Conservation (phyloP, 2,329 filamentous ascomycete species). For the Neofusicoccum kwambonambiense region DNA sequence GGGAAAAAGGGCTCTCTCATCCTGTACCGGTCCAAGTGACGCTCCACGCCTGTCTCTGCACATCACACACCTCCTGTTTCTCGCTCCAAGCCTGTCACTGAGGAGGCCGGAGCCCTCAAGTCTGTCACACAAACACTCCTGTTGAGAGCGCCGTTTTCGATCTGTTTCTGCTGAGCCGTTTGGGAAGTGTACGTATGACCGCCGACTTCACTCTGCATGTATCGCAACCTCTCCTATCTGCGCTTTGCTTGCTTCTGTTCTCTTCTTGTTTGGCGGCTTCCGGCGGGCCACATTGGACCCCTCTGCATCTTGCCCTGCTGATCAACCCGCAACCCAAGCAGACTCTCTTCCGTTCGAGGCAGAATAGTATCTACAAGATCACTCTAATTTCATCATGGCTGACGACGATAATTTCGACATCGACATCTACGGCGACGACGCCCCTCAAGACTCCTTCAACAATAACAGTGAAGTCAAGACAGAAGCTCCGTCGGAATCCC, state of each 20-base stretch:
- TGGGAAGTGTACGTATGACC: slow-evolving; percentile 21
- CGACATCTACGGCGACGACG: slow-evolving; percentile 66
- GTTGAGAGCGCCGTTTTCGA: slow-evolving; percentile 33
- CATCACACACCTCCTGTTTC: slow-evolving; percentile 15
- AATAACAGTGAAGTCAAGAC: slow-evolving; percentile 23
- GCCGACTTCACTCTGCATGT: slow-evolving; percentile 18
- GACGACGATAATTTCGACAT: slow-evolving; percentile 71
- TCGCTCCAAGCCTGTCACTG: slow-evolving; percentile 15
- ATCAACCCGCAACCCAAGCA: slow-evolving; percentile 33
- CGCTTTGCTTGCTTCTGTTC: slow-evolving; percentile 24
- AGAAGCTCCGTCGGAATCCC: slow-evolving; percentile 29
- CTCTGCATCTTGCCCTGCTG: slow-evolving; percentile 27
- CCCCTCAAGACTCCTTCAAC: slow-evolving; percentile 28
- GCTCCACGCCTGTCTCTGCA: slow-evolving; percentile 17
- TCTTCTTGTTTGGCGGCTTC: slow-evolving; percentile 1
- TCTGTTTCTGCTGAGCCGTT: slow-evolving; percentile 25
- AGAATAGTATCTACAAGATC: slow-evolving; percentile 38
- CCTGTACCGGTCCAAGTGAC: slow-evolving; percentile 17
- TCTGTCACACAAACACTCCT: slow-evolving; percentile 21
- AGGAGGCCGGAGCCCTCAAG: slow-evolving; percentile 10
- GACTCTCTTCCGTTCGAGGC: slow-evolving; percentile 37
- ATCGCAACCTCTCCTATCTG: slow-evolving; percentile 15
- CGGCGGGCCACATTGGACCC: not conserved
- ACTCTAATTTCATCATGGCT: slow-evolving; percentile 38
- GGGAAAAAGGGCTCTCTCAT: slow-evolving; percentile 15